Evolutionary conservation across 495 filamentous ascomycete genomes (phyloP).

Genomic region (Hypoxylon intermedium): DNA sequence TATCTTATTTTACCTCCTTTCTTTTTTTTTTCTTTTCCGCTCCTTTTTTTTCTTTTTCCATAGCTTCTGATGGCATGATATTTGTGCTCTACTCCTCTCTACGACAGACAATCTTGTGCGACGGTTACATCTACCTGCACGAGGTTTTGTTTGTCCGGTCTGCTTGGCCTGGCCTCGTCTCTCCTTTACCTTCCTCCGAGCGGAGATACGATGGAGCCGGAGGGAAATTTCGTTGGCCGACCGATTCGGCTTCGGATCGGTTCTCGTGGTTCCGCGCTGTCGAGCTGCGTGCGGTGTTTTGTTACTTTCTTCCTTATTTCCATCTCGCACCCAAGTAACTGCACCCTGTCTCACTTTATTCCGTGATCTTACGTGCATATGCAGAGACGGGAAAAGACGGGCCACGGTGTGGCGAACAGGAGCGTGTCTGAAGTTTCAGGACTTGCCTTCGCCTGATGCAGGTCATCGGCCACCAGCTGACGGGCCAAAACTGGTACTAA

Average conservation of each 20-base stretch:
- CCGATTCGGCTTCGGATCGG: slow-evolving; percentile 14
- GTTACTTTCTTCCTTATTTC: not conserved
- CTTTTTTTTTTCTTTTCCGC: not conserved
- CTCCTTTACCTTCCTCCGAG: slow-evolving; percentile 1
- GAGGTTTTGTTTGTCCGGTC: not conserved
- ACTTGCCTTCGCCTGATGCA: not conserved
- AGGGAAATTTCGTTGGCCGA: not conserved
- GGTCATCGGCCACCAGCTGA: slow-evolving; percentile 11
- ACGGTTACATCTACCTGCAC: slow-evolving; percentile 9
- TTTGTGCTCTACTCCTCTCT: too few relatives aligned
- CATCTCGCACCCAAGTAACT: not conserved
- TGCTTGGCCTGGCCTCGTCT: not conserved
- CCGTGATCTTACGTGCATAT: slow-evolving; percentile 17
- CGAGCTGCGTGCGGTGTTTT: too few relatives aligned
- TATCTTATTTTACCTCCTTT: not conserved
- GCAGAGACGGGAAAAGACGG: slow-evolving; percentile 22
- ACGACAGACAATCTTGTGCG: too few relatives aligned
- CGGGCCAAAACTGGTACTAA: not conserved
- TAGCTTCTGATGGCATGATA: too few relatives aligned
- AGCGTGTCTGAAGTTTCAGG: not conserved
- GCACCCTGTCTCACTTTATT: not conserved
- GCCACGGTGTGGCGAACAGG: not conserved
- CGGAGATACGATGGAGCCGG: slow-evolving; percentile 34
- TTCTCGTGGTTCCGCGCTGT: not conserved
- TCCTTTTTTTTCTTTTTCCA: too few relatives aligned